Conservation (phyloP, 768 basidiomycete species). For the Kockovaella imperatae region DNA sequence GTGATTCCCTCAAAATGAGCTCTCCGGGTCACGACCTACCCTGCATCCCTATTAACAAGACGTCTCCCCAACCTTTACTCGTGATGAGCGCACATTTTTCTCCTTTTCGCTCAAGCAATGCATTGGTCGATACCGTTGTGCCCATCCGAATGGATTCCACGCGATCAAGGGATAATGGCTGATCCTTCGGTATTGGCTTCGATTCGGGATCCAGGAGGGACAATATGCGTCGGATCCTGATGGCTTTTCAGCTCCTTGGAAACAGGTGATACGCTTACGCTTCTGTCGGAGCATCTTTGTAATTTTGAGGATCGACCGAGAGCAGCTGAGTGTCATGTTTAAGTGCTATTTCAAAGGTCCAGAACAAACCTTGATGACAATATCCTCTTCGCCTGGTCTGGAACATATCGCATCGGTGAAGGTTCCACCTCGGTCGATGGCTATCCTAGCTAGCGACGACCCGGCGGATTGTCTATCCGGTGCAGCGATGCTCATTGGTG, state of each 20-base stretch:
- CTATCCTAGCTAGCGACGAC: conserved; percentile 10
- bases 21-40: conserved; percentile 14
- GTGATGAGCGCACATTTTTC: conserved; percentile 30
- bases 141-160: conserved; percentile 35
- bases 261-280: conserved; percentile 10
- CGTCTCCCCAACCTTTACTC: conserved; percentile 30
- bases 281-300: conserved; percentile 77
- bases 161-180: conserved; percentile 9
- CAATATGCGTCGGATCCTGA: conserved; percentile 15
- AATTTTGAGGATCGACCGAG: conserved; percentile 70
- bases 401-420: conserved; percentile 48
- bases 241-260: neutral
- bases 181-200: conserved; percentile 13
- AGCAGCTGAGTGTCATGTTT: conserved; percentile 66
- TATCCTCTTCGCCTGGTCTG: conserved; percentile 13
- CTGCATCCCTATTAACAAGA: conserved; percentile 30
- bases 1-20: conserved; percentile 53
- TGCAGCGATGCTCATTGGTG: no score
- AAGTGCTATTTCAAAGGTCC: neutral
- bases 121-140: conserved; percentile 33
- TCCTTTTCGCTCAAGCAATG: conserved; percentile 28
- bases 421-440: conserved; percentile 59
- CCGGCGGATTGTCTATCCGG: neutral
- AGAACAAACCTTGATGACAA: conserved; percentile 16
- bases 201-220: conserved; percentile 9